A percentile compares a stretch with the other conserved stretches of the same genome.
phyloP scores from a whole-genome alignment of 495 filamentous ascomycete species.

The Tricharina praecox region DNA sequence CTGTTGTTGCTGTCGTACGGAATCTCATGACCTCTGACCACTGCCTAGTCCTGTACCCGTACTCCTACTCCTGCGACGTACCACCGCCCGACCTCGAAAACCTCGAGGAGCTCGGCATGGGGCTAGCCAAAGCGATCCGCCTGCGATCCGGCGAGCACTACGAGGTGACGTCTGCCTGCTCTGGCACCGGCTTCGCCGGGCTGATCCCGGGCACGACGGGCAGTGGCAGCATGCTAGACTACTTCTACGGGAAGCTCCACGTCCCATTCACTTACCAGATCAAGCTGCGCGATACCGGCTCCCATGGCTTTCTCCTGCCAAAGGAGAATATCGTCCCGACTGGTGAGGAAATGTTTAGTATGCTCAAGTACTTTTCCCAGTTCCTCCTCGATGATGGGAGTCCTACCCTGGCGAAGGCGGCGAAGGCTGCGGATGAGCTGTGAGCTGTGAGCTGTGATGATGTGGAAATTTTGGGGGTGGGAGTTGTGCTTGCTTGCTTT shows the following conservation, averaged over 20 bases:
- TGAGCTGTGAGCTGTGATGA: too few species aligned
- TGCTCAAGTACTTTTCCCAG: conserved; percentile 62
- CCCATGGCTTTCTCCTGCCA: conserved; percentile 84
- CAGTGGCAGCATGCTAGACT: conserved; percentile 83
- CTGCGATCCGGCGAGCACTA: conserved; percentile 58
- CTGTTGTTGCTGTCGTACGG: not conserved
- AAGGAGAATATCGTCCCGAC: conserved; percentile 77
- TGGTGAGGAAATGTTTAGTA: conserved; percentile 68
- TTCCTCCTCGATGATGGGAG: conserved; percentile 39
- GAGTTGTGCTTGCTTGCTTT: too few species aligned
- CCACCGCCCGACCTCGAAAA: conserved; percentile 77
- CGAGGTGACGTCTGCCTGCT: conserved; percentile 70
- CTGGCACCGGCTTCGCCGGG: conserved; percentile 42
- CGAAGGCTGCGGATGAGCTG: too few species aligned
- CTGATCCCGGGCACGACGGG: conserved; percentile 28
- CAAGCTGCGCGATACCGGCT: conserved; percentile 85
- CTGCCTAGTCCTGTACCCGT: conserved; percentile 62
- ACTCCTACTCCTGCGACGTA: conserved; percentile 62
- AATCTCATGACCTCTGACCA: conserved; percentile 9
- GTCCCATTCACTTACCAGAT: conserved; percentile 85
- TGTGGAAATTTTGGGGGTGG: too few species aligned
- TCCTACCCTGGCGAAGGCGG: conserved; percentile 7
- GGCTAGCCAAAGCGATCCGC: conserved; percentile 79
- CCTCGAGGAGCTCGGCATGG: conserved; percentile 73
- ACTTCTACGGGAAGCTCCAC: conserved; percentile 78